Evolutionary conservation across 2,329 filamentous ascomycete genomes (phyloP).

Genomic region (Fusarium begoniae): DNA sequence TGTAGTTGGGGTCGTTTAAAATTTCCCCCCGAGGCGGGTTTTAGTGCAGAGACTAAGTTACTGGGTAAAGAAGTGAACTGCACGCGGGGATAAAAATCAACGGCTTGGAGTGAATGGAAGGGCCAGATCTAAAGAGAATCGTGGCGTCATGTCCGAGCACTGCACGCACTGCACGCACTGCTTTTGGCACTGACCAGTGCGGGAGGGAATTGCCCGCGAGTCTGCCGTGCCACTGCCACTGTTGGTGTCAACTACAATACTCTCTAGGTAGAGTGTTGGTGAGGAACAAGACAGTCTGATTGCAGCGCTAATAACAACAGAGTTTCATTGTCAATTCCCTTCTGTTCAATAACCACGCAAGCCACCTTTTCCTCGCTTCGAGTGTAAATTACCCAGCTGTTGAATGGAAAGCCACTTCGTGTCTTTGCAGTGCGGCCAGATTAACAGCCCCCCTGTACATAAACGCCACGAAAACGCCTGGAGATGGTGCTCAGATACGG

Average conservation of each 20-base stretch:
- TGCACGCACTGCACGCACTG: not conserved
- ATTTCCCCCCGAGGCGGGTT: too few relatives aligned
- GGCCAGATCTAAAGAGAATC: not conserved
- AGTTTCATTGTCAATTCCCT: not conserved
- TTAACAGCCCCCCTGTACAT: not conserved
- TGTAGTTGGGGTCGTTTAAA: too few relatives aligned
- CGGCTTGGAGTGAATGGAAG: not conserved
- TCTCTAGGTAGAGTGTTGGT: not conserved
- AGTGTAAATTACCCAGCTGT: not conserved
- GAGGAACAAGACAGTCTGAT: not conserved
- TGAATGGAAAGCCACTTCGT: slow-evolving; percentile 1
- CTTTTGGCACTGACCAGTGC: not conserved
- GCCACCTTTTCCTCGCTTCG: not conserved
- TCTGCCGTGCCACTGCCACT: not conserved
- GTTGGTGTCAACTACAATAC: not conserved
- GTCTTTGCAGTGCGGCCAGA: not conserved
- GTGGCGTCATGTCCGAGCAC: slow-evolving; percentile 5
- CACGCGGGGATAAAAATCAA: slow-evolving; percentile 5
- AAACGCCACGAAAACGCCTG: not conserved
- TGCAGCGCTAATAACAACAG: not conserved
- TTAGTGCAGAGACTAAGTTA: not conserved
- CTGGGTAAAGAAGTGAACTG: not conserved
- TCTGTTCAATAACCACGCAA: not conserved
- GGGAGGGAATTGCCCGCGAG: not conserved
- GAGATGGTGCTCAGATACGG: not conserved